Percentiles rank a stretch among this genome's conserved stretches.
These are phyloP conservation scores for Camelina neglecta DNA, from an alignment of 345 rosid species.

Conservation along the genomic window DNA sequence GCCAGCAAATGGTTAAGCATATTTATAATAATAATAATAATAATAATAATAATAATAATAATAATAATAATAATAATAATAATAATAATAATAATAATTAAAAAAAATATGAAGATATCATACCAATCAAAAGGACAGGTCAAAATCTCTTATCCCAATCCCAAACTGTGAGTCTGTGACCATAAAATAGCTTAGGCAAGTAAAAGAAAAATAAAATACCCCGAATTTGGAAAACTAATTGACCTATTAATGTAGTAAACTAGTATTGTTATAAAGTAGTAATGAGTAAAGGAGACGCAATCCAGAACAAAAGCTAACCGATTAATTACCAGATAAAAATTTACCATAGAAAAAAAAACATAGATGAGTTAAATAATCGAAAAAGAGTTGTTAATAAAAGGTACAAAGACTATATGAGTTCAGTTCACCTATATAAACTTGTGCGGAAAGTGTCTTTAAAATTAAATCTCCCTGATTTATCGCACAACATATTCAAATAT, in stretches of 20 bases:
- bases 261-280: not conserved
- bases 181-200: not conserved
- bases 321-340: not conserved
- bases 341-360: not conserved
- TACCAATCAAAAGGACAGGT: constrained; percentile 33
- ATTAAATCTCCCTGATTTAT: not conserved
- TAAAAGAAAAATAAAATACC: not conserved
- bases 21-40: not conserved
- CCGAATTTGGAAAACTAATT: not conserved
- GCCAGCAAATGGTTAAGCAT: not conserved
- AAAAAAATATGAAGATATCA: constrained; percentile 9
- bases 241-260: not conserved
- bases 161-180: not conserved
- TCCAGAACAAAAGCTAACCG: not conserved
- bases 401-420: not conserved
- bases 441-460: not conserved
- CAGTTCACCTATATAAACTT: constrained; percentile 20
- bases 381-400: not conserved
- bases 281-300: not conserved
- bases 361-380: not conserved
- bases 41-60: too few relatives aligned
- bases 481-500: not conserved
- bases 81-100: too few relatives aligned
- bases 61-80: too few relatives aligned
- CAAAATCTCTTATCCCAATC: not conserved